Evolutionary conservation across 768 basidiomycete genomes (phyloP).

Genomic region (Collybia sp.): DNA sequence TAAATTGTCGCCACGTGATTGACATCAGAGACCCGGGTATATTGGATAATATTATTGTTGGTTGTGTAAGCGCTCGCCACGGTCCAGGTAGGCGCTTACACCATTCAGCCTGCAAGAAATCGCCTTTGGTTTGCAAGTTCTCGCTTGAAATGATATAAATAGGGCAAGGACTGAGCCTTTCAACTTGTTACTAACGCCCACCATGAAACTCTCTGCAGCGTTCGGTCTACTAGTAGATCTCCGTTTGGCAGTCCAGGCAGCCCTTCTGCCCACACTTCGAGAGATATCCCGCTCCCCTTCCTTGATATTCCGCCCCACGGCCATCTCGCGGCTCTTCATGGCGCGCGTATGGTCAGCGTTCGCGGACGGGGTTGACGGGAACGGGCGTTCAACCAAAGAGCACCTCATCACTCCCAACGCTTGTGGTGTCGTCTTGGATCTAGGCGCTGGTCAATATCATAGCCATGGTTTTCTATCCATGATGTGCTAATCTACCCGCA

Average conservation of each 20-base stretch:
- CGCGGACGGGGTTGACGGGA: conserved; percentile 40
- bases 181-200: neutral
- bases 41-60: too few species aligned
- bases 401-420: conserved; percentile 49
- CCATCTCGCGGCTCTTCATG: conserved; percentile 52
- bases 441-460: conserved; percentile 10
- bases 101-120: too few species aligned
- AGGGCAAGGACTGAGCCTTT: too few species aligned
- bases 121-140: too few species aligned
- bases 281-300: neutral
- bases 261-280: neutral
- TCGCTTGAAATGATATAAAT: too few species aligned
- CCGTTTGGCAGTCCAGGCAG: conserved; percentile 1
- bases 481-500: conserved; percentile 14
- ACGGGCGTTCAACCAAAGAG: conserved; percentile 33
- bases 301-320: conserved; percentile 22
- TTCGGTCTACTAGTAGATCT: neutral
- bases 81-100: too few species aligned
- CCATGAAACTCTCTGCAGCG: neutral
- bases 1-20: too few species aligned
- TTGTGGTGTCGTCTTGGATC: conserved; percentile 56
- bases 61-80: too few species aligned
- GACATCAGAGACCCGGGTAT: too few species aligned
- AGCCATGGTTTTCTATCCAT: too few species aligned
- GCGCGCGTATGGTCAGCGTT: conserved; percentile 48